Base-by-base conservation (phyloP, 371 early-diverging fungal genomes). In the Rhizopus delemar region DNA sequence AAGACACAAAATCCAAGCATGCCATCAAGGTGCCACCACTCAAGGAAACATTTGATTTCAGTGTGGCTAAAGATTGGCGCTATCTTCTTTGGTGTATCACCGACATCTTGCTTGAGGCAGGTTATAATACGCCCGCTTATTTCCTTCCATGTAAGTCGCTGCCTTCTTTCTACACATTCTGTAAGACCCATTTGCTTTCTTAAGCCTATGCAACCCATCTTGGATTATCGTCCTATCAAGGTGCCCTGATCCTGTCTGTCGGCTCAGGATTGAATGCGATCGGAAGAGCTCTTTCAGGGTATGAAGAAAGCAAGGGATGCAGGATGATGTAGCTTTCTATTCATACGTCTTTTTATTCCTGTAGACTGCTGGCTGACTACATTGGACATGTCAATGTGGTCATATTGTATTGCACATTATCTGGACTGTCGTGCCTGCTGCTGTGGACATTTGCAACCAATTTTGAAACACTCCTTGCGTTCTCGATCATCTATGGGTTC, bases 81-180 rank as follows among this genome's bases (percentile, higher is more conserved):
- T 75, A 82, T 59, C 52, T 76, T 15, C 32, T 75, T 4, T 71
- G 80, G 62, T 70, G 69, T 33, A 51, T 56, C 9, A 66, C 65
- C 28, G 68, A 70, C 31, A 52, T 80, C 34, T 66, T 82, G 29
- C 55, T 68, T 2, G 67, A 74, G 9, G 65, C 68, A 16, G 85
- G 69, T 2, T 84, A 78, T 43, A 80, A 81, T 46, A 70, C 85
- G 1, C 88, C 88, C 0, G 78, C 78, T 63, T 84, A 82, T 59
- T 82, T 69, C 46, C 32, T 88, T 15, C 83, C 87, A 49, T 61
- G 71, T 71, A 57, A 56, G 53, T 22, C 2, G 22, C 22, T 22
- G 22, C 22, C 2, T 22, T 22, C 22, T 22, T 22, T 22, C 0
- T 22, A 22, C 22, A 22, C 22, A 22, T 22, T 22, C 22, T 22